Evolutionary conservation across 2,329 filamentous ascomycete species (phyloP), one percentile per base, ranked within the genome.

Genomic region (Fusarium buharicum): DNA sequence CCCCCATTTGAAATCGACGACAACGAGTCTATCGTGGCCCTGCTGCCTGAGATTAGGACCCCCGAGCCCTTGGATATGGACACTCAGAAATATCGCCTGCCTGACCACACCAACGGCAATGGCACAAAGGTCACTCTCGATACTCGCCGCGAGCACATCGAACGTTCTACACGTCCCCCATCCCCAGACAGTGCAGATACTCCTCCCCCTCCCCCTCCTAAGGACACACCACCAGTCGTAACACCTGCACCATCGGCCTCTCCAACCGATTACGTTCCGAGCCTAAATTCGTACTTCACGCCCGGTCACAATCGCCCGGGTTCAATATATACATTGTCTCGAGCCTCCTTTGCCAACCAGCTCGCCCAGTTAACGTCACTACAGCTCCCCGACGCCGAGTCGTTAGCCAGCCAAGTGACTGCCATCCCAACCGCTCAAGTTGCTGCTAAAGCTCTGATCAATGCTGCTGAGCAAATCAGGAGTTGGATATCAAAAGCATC

Each of bases 401-500:
- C 91, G 0, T 82, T 99, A 18, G 92, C 92, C 24, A 90, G 88
- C 62, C 92, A 90, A 71, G 93, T 99, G 44, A 86, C 89, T 9
- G 89, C 91, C 14, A 95, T 98, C 43, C 87, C 92, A 10, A 95
- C 91, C 0, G 92, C 93, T 3, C 88, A 91, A 56, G 86, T 89
- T n/a, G 95, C 94, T 22, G 87, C 92, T 10, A 90, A 87, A 58
- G 92, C 93, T 1, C 83, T 98, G 50, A 90, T 92, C 64, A 90
- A 91, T 66, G 92, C 94, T 11, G 92, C 93, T 5, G 92, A 96
- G 60, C 93, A 98, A 76, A 98, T 99, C 66, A 86, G 90, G 62
- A 89, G 90, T 70, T 99, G 95, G 95, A 97, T 97, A 72, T 85
- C 86, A 63, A 97, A 97, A 75, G 94, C 94, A 0, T 90, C 90